Evolutionary conservation across 73 alveolate species (phyloP).

Genomic region (Tetrahymena malaccensis): DNA sequence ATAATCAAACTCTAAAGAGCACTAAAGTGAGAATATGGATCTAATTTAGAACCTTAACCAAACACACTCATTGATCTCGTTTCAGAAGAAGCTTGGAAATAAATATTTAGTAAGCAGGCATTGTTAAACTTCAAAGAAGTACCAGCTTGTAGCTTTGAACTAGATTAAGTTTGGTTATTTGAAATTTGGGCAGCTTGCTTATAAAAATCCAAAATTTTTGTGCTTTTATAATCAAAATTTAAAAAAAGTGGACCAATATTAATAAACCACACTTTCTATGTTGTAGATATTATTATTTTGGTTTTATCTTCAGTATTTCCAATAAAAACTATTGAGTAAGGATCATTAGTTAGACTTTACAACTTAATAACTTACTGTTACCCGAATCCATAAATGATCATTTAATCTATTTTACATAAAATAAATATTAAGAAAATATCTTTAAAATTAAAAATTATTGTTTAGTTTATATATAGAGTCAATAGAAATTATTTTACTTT

Average conservation of each 20-base stretch:
- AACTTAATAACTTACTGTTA: neutral
- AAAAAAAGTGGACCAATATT: neutral
- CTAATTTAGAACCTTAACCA: neutral
- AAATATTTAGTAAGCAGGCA: neutral
- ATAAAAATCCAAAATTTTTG: neutral
- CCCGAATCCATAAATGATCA: neutral
- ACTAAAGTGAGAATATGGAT: neutral
- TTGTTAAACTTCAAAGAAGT: neutral
- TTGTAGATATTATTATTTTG: neutral
- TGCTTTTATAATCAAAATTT: neutral
- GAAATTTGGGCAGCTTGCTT: neutral
- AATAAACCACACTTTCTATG: neutral
- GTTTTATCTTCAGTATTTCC: neutral
- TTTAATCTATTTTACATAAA: neutral
- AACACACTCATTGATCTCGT: neutral
- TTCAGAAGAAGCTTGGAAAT: neutral
- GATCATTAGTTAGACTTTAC: neutral
- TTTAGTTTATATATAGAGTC: neutral
- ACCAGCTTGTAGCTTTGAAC: neutral
- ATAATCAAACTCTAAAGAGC: neutral
- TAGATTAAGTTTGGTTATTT: neutral
- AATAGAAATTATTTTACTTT: neutral
- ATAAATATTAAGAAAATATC: too few relatives aligned
- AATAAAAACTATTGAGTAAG: neutral
- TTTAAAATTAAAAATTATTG: too few relatives aligned